Percentiles rank a stretch among this genome's conserved stretches.
phyloP scores from a whole-genome alignment of 169 alveolate genomes.

The Pseudocohnilembus persalinus region DNA sequence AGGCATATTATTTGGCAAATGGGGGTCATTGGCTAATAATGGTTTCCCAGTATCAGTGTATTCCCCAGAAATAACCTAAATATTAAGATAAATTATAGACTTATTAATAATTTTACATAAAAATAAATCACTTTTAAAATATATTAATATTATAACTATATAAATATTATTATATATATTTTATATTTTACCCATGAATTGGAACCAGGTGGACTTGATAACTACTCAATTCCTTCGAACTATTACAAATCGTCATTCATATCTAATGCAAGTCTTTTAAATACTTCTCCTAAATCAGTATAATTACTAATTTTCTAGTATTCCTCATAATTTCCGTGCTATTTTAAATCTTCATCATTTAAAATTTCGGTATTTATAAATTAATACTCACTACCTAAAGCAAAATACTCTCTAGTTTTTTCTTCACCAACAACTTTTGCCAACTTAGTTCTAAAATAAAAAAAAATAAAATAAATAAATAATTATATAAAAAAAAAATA shows the following conservation, averaged over 20 bases:
- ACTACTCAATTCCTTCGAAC: too few relatives aligned
- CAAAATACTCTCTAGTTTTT: background rate
- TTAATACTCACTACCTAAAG: background rate
- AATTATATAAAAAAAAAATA: too few relatives aligned
- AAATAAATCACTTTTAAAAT: too few relatives aligned
- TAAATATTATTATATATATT: too few relatives aligned
- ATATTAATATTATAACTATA: too few relatives aligned
- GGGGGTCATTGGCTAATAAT: constrained; percentile 79
- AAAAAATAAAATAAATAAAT: too few relatives aligned
- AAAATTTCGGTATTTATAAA: background rate
- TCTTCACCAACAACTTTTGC: background rate
- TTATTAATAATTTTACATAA: too few relatives aligned
- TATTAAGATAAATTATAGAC: background rate
- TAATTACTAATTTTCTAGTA: too few relatives aligned
- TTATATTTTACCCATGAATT: background rate
- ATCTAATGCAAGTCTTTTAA: background rate
- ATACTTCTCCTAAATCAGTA: background rate
- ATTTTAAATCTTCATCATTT: background rate
- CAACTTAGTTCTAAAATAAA: background rate
- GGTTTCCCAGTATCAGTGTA: constrained; percentile 78
- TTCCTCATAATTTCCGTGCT: too few relatives aligned
- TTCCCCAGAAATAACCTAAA: constrained; percentile 64
- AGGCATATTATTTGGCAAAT: constrained; percentile 65
- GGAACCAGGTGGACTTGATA: background rate
- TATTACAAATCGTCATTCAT: background rate